Base-by-base conservation (phyloP, 108 stramenopile species). In the Ochromonas danica region DNA sequence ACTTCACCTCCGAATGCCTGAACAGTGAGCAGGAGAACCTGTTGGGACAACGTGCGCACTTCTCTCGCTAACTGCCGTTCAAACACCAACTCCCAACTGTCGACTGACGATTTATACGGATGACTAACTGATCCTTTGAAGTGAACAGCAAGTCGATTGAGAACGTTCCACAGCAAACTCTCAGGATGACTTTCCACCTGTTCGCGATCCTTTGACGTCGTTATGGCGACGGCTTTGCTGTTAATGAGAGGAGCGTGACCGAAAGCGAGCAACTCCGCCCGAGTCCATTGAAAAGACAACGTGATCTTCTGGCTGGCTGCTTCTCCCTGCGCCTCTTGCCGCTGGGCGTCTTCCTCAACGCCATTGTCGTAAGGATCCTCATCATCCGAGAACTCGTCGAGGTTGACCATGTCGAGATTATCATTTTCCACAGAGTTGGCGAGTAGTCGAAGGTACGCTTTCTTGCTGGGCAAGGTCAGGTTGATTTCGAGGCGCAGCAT, bases 21-120 rank as follows among this genome's bases (percentile, higher is more conserved):
- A 6, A 60, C 72, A 6, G 51, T 75, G 6, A 75, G 3, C 3
- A 75, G 6, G n/a, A 75, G 3, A 28, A 36, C 72, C 14, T 6
- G 6, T 14, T 33, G n/a, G 10, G 72, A 75, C 3, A 75, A 6
- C 10, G 72, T 75, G 3, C 31, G 25, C 17, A 75, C 72, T 38
- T 75, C 72, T 27, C 72, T 3, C 6, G 41, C 25, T 14, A 75
- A 14, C 28, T 60, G 36, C 40, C 72, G 72, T 14, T 75, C 31
- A 41, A 35, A 75, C 40, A 10, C 6, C 40, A 75, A 75, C 31
- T 27, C n/a, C 72, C 72, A 75, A 75, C 38, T 75, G 30, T 27
- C 40, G 17, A 17, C 67, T 22, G 67, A 17, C 51, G 51, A 57
- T 57, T 57, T 57, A 22, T 57, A 57, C 33, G 67, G 67, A 38